Conservation (phyloP, 495 filamentous ascomycete genomes). For the Polyplosphaeria fusca region DNA sequence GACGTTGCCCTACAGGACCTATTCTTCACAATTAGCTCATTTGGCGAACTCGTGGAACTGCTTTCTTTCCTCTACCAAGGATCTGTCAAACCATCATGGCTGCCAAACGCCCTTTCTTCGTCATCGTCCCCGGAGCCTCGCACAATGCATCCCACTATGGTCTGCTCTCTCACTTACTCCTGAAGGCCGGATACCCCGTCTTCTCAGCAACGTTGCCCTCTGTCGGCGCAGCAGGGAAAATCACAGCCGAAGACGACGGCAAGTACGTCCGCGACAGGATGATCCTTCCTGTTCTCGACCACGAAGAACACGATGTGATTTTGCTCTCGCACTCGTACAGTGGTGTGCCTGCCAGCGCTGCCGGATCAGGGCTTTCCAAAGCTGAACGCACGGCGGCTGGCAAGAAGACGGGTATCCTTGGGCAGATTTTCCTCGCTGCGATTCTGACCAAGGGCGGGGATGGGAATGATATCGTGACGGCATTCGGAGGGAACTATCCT, state of each 20-base stretch:
- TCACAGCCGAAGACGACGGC: slow-evolving; percentile 11
- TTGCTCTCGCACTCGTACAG: slow-evolving; percentile 18
- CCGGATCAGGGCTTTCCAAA: slow-evolving; percentile 5
- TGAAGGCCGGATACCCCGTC: slow-evolving; percentile 13
- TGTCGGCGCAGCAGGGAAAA: slow-evolving; percentile 4
- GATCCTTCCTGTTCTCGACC: slow-evolving; percentile 14
- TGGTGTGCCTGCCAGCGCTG: slow-evolving; percentile 7
- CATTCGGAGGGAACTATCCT: slow-evolving; percentile 10
- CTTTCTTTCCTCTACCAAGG: too few relatives aligned
- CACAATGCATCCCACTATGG: slow-evolving; percentile 16
- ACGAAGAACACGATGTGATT: slow-evolving; percentile 21
- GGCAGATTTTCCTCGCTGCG: slow-evolving; percentile 13
- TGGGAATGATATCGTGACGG: slow-evolving; percentile 5
- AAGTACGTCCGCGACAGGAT: slow-evolving; percentile 8
- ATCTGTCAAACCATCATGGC: slow-evolving; percentile 12
- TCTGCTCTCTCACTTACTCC: slow-evolving; percentile 13
- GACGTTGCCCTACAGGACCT: too few relatives aligned
- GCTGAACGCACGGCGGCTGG: slow-evolving; percentile 3
- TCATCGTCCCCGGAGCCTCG: slow-evolving; percentile 16
- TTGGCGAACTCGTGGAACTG: too few relatives aligned
- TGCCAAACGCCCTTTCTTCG: slow-evolving; percentile 18
- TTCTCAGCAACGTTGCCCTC: slow-evolving; percentile 15
- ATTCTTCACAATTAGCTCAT: too few relatives aligned
- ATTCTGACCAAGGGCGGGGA: slow-evolving; percentile 12
- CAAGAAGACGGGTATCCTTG: slow-evolving; percentile 21